phyloP scores from a whole-genome alignment of 257 asterid genomes.

The Leptodermis oblonga region DNA sequence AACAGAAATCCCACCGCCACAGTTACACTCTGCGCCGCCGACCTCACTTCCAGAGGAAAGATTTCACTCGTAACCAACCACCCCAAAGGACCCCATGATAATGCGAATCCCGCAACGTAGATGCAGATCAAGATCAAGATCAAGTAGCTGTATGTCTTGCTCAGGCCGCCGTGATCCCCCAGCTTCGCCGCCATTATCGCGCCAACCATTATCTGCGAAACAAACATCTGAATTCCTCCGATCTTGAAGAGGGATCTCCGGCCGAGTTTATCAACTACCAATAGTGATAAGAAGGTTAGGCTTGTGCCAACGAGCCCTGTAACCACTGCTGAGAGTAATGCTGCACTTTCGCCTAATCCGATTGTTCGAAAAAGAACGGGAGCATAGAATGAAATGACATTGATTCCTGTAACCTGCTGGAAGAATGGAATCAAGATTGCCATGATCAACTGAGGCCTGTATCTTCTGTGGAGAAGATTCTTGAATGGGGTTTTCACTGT shows the following conservation, averaged over 20 bases:
- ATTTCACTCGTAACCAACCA: slow-evolving; percentile 79
- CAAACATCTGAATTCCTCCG: slow-evolving; percentile 59
- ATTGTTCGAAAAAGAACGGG: slow-evolving; percentile 50
- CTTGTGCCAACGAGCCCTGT: slow-evolving; percentile 55
- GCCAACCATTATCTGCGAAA: slow-evolving; percentile 50
- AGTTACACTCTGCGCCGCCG: slow-evolving; percentile 63
- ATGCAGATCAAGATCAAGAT: slow-evolving; percentile 48
- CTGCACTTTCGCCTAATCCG: slow-evolving; percentile 50
- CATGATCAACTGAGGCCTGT: slow-evolving; percentile 58
- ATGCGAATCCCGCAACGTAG: slow-evolving; percentile 63
- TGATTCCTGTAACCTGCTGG: slow-evolving; percentile 59
- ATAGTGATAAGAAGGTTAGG: slow-evolving; percentile 41
- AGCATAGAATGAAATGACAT: slow-evolving; percentile 56
- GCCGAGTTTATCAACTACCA: slow-evolving; percentile 58
- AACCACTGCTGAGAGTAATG: slow-evolving; percentile 53
- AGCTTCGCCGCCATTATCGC: slow-evolving; percentile 49
- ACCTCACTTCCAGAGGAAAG: slow-evolving; percentile 65
- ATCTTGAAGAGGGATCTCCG: slow-evolving; percentile 39
- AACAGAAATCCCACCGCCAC: slow-evolving; percentile 58
- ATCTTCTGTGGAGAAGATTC: slow-evolving; percentile 26
- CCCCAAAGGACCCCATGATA: slow-evolving; percentile 87
- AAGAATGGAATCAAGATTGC: slow-evolving; percentile 52
- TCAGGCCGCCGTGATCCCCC: slow-evolving; percentile 53
- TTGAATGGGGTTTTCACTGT: slow-evolving; percentile 31
- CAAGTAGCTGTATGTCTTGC: slow-evolving; percentile 39